Percentiles rank a stretch among this genome's conserved stretches.
Conservation (phyloP, 169 alveolate species). For the Eimeria necatrix region DNA sequence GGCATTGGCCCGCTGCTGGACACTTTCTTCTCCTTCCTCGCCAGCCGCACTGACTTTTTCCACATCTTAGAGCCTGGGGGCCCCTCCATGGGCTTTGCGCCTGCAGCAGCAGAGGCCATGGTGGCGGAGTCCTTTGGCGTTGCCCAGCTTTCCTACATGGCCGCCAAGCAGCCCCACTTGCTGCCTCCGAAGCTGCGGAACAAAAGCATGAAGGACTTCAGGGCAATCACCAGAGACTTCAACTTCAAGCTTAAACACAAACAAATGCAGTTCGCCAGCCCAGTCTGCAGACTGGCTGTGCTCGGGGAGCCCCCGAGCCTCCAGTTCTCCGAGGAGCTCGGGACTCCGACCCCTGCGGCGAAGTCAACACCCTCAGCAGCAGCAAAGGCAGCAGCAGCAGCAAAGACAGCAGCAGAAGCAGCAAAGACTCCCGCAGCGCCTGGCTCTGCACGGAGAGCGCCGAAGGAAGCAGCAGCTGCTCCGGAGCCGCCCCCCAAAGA, state of each 20-base stretch:
- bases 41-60: conserved; percentile 92
- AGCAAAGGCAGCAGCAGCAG: background rate
- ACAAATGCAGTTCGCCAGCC: conserved; percentile 16
- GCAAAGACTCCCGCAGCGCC: conserved; percentile 1
- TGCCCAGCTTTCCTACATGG: conserved; percentile 46
- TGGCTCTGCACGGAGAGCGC: background rate
- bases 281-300: conserved; percentile 15
- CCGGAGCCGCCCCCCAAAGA: background rate
- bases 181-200: conserved; percentile 15
- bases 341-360: background rate
- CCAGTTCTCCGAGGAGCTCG: background rate
- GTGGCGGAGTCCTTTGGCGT: conserved; percentile 70
- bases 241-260: background rate
- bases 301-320: background rate
- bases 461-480: background rate
- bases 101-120: conserved; percentile 90
- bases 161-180: conserved; percentile 58
- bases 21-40: conserved; percentile 91
- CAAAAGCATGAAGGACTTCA: background rate
- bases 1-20: conserved; percentile 93
- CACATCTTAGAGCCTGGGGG: conserved; percentile 86
- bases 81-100: conserved; percentile 94
- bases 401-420: background rate
- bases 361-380: background rate
- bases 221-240: background rate